These are phyloP conservation scores for Phytophthora cajani DNA, from an alignment of 352 stramenopile species.

Conservation along the genomic window DNA sequence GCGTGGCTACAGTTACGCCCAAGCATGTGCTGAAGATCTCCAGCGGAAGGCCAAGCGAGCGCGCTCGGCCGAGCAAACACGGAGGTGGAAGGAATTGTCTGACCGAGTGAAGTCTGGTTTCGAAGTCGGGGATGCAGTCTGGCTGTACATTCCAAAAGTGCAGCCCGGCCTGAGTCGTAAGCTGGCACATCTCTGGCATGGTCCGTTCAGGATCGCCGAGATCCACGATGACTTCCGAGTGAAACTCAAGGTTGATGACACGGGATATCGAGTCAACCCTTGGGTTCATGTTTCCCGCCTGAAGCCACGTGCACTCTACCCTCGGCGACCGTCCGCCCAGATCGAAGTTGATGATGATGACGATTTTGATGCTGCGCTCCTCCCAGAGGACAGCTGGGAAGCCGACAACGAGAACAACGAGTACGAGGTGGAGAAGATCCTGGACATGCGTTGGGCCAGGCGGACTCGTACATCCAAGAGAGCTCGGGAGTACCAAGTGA, in stretches of 20 bases:
- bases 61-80: neutral
- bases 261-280: neutral
- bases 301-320: neutral
- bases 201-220: conserved; percentile 2
- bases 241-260: neutral
- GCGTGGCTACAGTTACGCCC: conserved; percentile 5
- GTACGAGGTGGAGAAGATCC: neutral
- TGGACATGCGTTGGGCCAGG: neutral
- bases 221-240: neutral
- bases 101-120: neutral
- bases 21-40: conserved; percentile 4
- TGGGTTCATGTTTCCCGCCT: neutral
- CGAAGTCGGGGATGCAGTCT: neutral
- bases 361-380: neutral
- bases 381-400: neutral
- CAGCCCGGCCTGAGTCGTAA: neutral
- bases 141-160: conserved; percentile 1
- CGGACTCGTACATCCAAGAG: neutral
- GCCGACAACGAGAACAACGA: neutral
- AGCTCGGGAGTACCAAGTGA: neutral
- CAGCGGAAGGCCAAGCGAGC: conserved; percentile 1
- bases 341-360: neutral
- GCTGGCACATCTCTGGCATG: conserved; percentile 9
- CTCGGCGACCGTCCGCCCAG: neutral
- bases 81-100: neutral